Conservation (phyloP, 345 rosid species). For the Boechera divaricarpa region DNA sequence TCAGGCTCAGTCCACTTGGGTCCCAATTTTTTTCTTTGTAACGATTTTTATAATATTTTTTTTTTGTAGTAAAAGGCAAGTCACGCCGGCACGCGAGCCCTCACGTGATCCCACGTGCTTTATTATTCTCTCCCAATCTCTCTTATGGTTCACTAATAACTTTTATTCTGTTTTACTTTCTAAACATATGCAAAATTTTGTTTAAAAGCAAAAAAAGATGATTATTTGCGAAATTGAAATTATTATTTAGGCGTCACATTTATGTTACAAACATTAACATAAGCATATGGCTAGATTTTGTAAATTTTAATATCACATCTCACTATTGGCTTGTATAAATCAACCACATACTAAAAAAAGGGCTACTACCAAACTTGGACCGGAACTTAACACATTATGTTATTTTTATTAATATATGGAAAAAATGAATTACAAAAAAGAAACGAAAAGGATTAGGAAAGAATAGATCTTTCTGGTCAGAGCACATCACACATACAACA, state of each 20-base stretch:
- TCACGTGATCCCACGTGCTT: slow-evolving; percentile 70
- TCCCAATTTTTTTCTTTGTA: slow-evolving; percentile 36
- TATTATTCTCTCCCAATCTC: slow-evolving; percentile 30
- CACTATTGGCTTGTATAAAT: not conserved
- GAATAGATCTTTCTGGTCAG: slow-evolving; percentile 42
- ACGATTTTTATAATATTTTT: not conserved
- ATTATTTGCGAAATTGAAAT: not conserved
- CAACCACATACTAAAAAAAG: too few species aligned
- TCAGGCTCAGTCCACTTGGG: slow-evolving; percentile 48
- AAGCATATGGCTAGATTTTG: slow-evolving; percentile 26
- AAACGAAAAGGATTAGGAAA: slow-evolving; percentile 25
- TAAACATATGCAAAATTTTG: too few species aligned
- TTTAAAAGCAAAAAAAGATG: not conserved
- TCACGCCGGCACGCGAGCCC: slow-evolving; percentile 68
- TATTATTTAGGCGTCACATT: not conserved
- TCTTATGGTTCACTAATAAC: not conserved
- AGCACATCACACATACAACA: not conserved
- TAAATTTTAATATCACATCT: not conserved
- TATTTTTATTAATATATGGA: not conserved
- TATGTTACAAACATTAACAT: slow-evolving; percentile 25
- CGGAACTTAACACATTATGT: not conserved
- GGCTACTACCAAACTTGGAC: too few species aligned
- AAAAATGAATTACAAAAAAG: not conserved
- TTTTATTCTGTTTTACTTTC: not conserved
- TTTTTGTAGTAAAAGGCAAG: slow-evolving; percentile 52